Evolutionary conservation across 768 basidiomycete species (phyloP), one percentile per base, ranked within the genome.

Genomic region (Termitomyces sp.): DNA sequence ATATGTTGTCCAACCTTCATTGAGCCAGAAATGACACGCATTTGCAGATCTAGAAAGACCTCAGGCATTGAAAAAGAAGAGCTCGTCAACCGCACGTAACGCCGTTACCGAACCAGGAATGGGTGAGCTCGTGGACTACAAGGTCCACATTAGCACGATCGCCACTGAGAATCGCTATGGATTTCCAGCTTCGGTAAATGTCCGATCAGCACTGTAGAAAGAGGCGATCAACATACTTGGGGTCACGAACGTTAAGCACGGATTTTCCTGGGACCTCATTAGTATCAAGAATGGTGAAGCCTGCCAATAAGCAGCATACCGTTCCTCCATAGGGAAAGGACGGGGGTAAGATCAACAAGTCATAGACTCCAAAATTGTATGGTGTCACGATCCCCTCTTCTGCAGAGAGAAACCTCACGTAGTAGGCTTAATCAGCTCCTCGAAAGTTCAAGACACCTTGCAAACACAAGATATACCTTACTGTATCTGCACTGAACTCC

Each of bases 1-100:
- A 66, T 94, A 97, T 0, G 91, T 94, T 35, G 95, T 96, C 88
- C 90, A 95, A 23, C 92, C 89, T 74, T 94, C 89, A 66, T 93
- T 93, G 39, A 94, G 81, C 89, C 89, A 92, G 72, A 91, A 91
- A 68, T 90, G 88, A 0, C 83, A 81, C 0, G 88, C 82, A 57
- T 91, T 71, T 0, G 86, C 85, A 54, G 88, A 85, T 0, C 86
- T 80, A 57, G 2, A 39, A 33, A n/a, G 35, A 51, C 32, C 15
- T 53, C 18, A 55, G 54, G 7, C 39, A 31, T 18, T 22, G 27
- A 39, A 27, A 31, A 13, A 18, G 36, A 25, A 56, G 46, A 20
- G 46, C 15, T 40, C 33, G n/a, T 35, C 27, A 25, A 66, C 71
- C 33, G n/a, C 55, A 74, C 88, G 89, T 91, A 51, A 93, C 82